Evolutionary conservation across 202 grass and related monocot genomes (phyloP).

Genomic region (Brachypodium distachyon): DNA sequence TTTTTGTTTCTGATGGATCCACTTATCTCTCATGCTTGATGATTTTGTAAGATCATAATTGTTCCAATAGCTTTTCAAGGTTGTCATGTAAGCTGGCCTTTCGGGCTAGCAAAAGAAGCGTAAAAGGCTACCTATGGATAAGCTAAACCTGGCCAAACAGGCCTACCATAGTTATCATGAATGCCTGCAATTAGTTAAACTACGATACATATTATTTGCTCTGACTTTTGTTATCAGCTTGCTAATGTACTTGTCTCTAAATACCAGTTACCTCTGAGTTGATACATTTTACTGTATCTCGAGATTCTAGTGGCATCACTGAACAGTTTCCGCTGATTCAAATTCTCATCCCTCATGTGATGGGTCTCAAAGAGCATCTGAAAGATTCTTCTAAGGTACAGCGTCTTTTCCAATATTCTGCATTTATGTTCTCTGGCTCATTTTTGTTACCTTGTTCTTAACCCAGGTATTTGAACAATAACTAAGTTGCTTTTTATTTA

Average conservation of each 20-base stretch:
- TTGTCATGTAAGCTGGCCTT: not conserved
- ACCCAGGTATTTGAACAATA: not conserved
- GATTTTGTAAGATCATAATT: conserved; percentile 6
- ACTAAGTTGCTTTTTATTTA: not conserved
- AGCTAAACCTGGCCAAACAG: not conserved
- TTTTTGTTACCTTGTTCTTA: not conserved
- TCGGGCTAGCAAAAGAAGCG: not conserved
- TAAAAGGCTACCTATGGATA: conserved; percentile 6
- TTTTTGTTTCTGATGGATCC: conserved; percentile 17
- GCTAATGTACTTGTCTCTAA: conserved; percentile 30
- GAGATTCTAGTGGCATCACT: conserved; percentile 43
- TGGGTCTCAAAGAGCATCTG: conserved; percentile 88
- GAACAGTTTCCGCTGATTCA: conserved; percentile 80
- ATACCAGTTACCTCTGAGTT: conserved; percentile 83
- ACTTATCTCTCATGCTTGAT: not conserved
- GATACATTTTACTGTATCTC: conserved; percentile 89
- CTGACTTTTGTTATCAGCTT: conserved; percentile 9
- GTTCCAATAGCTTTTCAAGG: not conserved
- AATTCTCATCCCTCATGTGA: conserved; percentile 79
- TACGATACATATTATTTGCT: not conserved
- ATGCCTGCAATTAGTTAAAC: not conserved
- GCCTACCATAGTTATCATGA: not conserved
- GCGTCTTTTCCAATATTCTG: not conserved
- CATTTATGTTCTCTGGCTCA: not conserved
- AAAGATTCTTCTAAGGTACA: conserved; percentile 83